A percentile compares a stretch with the other conserved stretches of the same genome.
These are phyloP conservation scores for Lactarius psammicola DNA, from an alignment of 768 basidiomycete genomes.

Conservation along the genomic window DNA sequence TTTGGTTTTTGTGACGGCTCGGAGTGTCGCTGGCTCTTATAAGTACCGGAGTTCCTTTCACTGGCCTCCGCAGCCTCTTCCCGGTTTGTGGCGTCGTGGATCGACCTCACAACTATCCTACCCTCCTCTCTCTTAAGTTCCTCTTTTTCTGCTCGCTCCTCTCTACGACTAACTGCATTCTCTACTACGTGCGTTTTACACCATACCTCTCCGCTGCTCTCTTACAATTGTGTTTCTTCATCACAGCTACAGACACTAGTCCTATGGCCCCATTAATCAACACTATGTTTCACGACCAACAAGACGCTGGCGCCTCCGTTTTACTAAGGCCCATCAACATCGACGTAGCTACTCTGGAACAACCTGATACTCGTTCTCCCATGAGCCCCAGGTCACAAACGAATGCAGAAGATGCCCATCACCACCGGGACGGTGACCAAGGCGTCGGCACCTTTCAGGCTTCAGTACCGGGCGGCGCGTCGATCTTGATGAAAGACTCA, in stretches of 20 bases:
- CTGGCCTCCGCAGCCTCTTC: neutral
- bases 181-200: neutral
- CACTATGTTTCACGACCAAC: constrained; percentile 7
- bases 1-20: neutral
- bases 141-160: too few species aligned
- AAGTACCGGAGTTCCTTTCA: constrained; percentile 13
- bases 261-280: neutral
- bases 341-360: neutral
- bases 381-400: neutral
- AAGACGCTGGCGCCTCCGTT: neutral
- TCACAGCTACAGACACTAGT: constrained; percentile 4
- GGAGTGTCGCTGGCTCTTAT: constrained; percentile 10
- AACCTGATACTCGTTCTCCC: neutral
- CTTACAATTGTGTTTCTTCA: neutral
- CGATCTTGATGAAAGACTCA: constrained; percentile 12
- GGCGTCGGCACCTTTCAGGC: neutral
- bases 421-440: neutral
- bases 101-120: constrained; percentile 8
- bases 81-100: constrained; percentile 25
- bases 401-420: neutral
- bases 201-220: too few species aligned
- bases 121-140: neutral
- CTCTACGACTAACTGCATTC: neutral
- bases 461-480: constrained; percentile 16
- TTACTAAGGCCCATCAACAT: neutral